Evolutionary conservation across 108 stramenopile genomes (phyloP).

Genomic region (Cyclostephanos invisitatus): DNA sequence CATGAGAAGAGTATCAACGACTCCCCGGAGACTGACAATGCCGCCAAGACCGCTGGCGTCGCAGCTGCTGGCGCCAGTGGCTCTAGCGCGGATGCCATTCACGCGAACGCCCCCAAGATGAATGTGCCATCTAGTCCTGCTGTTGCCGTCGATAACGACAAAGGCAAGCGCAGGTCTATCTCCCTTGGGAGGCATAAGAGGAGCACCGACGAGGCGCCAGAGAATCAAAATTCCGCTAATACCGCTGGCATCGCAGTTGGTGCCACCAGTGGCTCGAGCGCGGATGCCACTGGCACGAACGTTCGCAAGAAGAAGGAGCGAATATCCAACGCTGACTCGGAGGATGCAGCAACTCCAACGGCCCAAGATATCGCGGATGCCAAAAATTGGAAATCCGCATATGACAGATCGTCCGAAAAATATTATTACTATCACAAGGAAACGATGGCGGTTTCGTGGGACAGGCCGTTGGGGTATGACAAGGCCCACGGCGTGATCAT

Average conservation of each 20-base stretch:
- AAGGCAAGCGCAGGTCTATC: too few species aligned
- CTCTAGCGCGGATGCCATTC: neutral
- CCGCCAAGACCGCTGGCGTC: neutral
- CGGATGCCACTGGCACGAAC: too few species aligned
- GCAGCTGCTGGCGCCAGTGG: neutral
- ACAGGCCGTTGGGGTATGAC: slow-evolving; percentile 27
- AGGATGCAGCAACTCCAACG: neutral
- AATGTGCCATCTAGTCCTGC: neutral
- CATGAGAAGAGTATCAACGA: neutral
- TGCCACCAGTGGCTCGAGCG: too few species aligned
- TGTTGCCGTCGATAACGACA: too few species aligned
- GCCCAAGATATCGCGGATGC: slow-evolving; percentile 16
- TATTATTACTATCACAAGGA: slow-evolving; percentile 28
- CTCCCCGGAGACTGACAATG: neutral
- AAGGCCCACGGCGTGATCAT: slow-evolving; percentile 1
- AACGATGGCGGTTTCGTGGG: slow-evolving; percentile 22
- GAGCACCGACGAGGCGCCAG: too few species aligned
- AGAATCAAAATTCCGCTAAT: too few species aligned
- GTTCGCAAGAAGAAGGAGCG: neutral
- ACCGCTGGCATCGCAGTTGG: too few species aligned
- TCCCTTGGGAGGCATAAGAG: too few species aligned
- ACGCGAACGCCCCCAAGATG: neutral
- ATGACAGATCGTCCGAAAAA: slow-evolving; percentile 13
- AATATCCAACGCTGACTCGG: neutral
- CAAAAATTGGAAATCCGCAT: slow-evolving; percentile 18